Base-by-base conservation (phyloP, 2,329 filamentous ascomycete species). In the Drechslerella coelobrocha region DNA sequence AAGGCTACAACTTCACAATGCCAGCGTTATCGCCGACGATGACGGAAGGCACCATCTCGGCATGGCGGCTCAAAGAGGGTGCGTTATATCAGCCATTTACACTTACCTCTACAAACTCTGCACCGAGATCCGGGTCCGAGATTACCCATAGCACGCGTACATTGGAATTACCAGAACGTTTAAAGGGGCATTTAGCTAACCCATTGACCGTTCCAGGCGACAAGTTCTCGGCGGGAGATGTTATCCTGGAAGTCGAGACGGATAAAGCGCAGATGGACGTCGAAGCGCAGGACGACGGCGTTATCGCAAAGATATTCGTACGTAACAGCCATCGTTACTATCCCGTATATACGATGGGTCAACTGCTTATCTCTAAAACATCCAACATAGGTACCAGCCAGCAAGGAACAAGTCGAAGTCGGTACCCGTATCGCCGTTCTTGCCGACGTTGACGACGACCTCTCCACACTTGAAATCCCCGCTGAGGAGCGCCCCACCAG, bases 201-300 rank as follows among this genome's bases (percentile, higher is more conserved):
- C n/a, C n/a, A n/a, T n/a, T n/a, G n/a, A n/a, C n/a, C 47, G 27
- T 23, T 24, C 9, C 61, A 83, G 81, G 91, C 78, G 90, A 94
- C 75, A 84, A 86, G 55, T 96, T 91, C 79, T 83, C 85, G 53
- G 89, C 91, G 65, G 91, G 91, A 75, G 91, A 96, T 79, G 90
- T 96, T 29, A 84, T 96, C 55, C 86, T 96, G 68, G 91, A 96
- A 81, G 94, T 96, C 78, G 91, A 96, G 82, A 96, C 91, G 68
- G 91, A 96, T 80, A 96, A 96, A 83, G 91, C 91, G 61, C 90
- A 90, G 62, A 96, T 96, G 91, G 92, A 96, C 76, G 91, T 96
- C 24, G 92, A 96, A 82, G 91, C 91, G 41, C 91, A 94, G 81
- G 91, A 96, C 47, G 91, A 95, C 77, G 91, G 92, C 43, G 83